Percentiles rank a stretch among this genome's conserved stretches.
These are phyloP conservation scores for Ceratocystis papillata DNA, from an alignment of 2,329 filamentous ascomycete species.

Conservation along the genomic window DNA sequence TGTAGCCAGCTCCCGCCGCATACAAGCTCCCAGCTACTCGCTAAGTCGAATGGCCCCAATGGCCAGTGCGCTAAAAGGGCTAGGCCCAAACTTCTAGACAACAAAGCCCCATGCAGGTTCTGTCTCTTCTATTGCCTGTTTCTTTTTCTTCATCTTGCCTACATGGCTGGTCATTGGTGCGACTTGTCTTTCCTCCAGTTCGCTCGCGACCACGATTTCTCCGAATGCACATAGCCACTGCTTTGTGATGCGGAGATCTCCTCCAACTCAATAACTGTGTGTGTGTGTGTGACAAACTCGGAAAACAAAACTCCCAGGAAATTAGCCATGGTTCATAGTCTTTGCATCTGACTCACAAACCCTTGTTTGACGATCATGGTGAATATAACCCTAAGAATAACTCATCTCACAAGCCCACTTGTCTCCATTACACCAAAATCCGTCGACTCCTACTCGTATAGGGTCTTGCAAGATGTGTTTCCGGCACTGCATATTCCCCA, in stretches of 20 bases:
- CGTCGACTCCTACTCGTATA: too few species aligned
- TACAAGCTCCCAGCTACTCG: neutral
- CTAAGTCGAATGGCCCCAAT: neutral
- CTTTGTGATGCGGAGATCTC: neutral
- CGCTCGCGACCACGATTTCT: neutral
- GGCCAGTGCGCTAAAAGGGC: neutral
- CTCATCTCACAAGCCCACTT: too few species aligned
- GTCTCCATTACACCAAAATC: too few species aligned
- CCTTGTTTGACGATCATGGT: neutral
- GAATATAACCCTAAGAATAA: too few species aligned
- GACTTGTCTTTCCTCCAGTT: too few species aligned
- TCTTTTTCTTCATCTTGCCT: too few species aligned
- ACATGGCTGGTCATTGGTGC: too few species aligned
- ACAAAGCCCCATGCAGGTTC: neutral
- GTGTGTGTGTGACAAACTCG: neutral
- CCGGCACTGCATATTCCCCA: too few species aligned
- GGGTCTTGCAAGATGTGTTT: too few species aligned
- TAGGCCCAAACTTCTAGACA: neutral
- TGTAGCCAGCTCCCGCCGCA: neutral
- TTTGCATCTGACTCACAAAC: neutral
- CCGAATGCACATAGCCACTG: neutral
- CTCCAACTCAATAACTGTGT: neutral
- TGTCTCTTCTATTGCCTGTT: too few species aligned
- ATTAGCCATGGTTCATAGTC: neutral
- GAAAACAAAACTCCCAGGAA: neutral